Conservation (phyloP, 1,284 basidiomycete genomes). For the Pseudozyma hubeiensis region DNA sequence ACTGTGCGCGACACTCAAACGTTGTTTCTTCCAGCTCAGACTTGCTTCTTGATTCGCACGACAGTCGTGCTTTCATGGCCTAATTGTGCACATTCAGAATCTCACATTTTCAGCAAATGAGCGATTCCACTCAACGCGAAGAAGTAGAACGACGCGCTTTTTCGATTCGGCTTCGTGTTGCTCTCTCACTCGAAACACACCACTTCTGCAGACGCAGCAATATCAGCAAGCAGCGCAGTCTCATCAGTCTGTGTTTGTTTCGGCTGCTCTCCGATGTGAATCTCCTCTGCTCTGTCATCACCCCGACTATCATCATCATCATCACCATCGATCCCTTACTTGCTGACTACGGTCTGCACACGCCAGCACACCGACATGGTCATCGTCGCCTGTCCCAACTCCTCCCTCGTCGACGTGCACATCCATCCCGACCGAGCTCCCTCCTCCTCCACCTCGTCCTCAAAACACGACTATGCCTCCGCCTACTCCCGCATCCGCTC, state of each 20-base stretch:
- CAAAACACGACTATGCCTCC: slow-evolving; percentile 54
- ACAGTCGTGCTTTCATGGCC: not conserved
- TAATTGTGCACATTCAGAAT: not conserved
- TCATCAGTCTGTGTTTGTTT: not conserved
- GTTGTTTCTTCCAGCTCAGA: slow-evolving; percentile 35
- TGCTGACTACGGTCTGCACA: not conserved
- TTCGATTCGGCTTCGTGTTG: slow-evolving; percentile 8
- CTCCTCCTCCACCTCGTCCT: slow-evolving; percentile 18
- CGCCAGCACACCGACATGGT: slow-evolving; percentile 25
- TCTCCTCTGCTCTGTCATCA: not conserved
- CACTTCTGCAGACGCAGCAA: not conserved
- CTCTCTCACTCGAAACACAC: not conserved
- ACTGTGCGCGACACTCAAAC: slow-evolving; percentile 24
- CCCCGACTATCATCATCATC: not conserved
- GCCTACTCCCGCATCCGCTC: slow-evolving; percentile 61
- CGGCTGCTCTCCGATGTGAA: not conserved
- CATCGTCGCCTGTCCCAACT: slow-evolving; percentile 39
- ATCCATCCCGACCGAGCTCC: slow-evolving; percentile 27
- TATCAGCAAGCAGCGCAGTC: not conserved
- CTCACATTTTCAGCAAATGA: not conserved
- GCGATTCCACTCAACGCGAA: slow-evolving; percentile 28
- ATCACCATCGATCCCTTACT: too few species aligned
- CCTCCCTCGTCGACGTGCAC: slow-evolving; percentile 37
- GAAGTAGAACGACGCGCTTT: slow-evolving; percentile 23
- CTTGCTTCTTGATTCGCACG: not conserved